Evolutionary conservation across 495 filamentous ascomycete species (phyloP).

Genomic region (Viridothelium virens): DNA sequence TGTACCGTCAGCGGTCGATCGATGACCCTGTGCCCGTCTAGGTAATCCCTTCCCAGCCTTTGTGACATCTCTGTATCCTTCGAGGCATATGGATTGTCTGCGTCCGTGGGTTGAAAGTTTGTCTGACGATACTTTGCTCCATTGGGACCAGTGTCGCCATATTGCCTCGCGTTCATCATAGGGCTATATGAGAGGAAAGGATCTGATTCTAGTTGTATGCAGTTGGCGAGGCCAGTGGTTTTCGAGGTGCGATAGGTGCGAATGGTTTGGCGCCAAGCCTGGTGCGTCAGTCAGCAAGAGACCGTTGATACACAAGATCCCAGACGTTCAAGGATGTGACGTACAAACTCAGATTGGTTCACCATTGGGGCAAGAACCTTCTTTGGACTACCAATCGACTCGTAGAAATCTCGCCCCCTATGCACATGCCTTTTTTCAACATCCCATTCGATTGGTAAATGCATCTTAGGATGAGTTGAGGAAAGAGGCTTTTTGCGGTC

Average conservation of each 20-base stretch:
- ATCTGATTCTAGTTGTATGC: not conserved
- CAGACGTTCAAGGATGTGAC: slow-evolving; percentile 50
- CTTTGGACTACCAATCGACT: slow-evolving; percentile 85
- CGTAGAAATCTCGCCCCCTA: slow-evolving; percentile 75
- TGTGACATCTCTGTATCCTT: slow-evolving; percentile 17
- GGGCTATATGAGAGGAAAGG: slow-evolving; percentile 73
- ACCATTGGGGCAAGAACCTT: slow-evolving; percentile 95
- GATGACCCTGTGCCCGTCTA: slow-evolving; percentile 75
- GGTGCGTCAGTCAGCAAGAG: not conserved
- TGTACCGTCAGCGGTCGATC: slow-evolving; percentile 92
- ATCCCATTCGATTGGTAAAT: not conserved
- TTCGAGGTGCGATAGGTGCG: not conserved
- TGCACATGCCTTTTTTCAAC: not conserved
- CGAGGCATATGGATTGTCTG: not conserved
- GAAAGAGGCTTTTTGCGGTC: not conserved
- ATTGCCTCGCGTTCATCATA: slow-evolving; percentile 90
- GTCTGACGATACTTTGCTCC: slow-evolving; percentile 58
- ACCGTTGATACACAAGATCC: not conserved
- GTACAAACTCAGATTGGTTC: slow-evolving; percentile 93
- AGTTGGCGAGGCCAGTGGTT: not conserved
- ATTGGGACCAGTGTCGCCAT: slow-evolving; percentile 47
- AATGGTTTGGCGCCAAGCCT: slow-evolving; percentile 9
- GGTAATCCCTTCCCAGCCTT: slow-evolving; percentile 37
- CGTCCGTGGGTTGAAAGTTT: slow-evolving; percentile 45
- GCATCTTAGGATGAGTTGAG: not conserved